Conservation (phyloP, 352 stramenopile species). For the Phytophthora parvispora region DNA sequence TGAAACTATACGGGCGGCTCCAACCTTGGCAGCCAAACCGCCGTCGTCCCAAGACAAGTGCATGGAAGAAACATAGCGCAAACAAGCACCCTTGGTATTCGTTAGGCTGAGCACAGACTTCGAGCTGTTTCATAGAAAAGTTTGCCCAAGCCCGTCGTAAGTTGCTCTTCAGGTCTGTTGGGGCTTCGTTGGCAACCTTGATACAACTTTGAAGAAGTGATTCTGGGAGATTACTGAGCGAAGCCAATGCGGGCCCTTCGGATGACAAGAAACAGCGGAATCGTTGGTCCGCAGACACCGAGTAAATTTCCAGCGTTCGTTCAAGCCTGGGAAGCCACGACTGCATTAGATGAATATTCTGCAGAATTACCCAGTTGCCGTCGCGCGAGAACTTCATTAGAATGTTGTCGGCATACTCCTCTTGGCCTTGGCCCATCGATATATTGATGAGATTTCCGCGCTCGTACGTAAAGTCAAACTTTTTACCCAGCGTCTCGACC, state of each 20-base stretch:
- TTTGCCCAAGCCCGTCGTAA: conserved; percentile 80
- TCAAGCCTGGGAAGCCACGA: conserved; percentile 91
- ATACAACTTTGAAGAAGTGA: conserved; percentile 89
- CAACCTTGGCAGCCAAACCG: conserved; percentile 95
- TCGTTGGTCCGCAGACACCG: conserved; percentile 88
- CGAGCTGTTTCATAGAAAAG: conserved; percentile 86
- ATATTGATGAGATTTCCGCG: conserved; percentile 84
- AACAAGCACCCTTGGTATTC: conserved; percentile 96
- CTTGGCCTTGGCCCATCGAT: conserved; percentile 93
- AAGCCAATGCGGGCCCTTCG: conserved; percentile 85
- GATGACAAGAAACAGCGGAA: conserved; percentile 97
- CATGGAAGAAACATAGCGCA: conserved; percentile 96
- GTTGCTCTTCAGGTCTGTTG: conserved; percentile 87
- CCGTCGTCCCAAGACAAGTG: conserved; percentile 90
- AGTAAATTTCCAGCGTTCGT: conserved; percentile 78
- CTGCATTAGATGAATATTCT: conserved; percentile 95
- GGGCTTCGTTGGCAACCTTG: conserved; percentile 89
- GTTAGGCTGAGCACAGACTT: conserved; percentile 70
- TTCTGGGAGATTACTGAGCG: conserved; percentile 92
- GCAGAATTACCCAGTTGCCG: conserved; percentile 92
- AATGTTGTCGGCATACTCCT: conserved; percentile 74
- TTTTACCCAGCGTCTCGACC: conserved; percentile 87
- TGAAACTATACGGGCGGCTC: conserved; percentile 95
- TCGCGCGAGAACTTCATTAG: conserved; percentile 80
- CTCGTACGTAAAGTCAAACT: conserved; percentile 87